Base-by-base conservation (phyloP, 306 rosid species). In the Urtica urens region DNA sequence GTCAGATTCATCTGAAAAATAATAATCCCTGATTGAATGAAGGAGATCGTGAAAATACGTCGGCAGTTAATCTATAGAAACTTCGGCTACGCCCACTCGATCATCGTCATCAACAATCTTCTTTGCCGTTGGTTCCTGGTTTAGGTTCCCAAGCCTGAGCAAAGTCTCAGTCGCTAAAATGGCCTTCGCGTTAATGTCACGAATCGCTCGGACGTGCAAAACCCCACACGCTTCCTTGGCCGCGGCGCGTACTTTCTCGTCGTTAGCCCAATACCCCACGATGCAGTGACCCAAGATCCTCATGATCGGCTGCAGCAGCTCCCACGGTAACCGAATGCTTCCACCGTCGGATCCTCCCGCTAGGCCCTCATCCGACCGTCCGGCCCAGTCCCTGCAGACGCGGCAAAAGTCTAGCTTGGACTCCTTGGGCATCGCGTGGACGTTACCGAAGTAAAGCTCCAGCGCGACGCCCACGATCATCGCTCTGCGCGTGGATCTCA, bases 391-490 rank as follows among this genome's bases (percentile, higher is more conserved):
- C 42, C 21, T 67, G 14, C 83, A 78, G 14, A 74, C 79, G 37
- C 74, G 73, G 46, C 95, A 88, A 50, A 81, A 74, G 0, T 88
- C 84, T 0, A 84, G 49, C 41, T 84, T 88, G 0, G 97, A 66
- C 0, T 47, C 34, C 0, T 24, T 14, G 0, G 90, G 80, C 63
- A 88, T 72, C 7, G 66, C 48, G 0, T 44, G 24, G 2, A 78
- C 66, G 48, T 77, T 78, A 2, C 42, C 63, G 53, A 58, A 78
- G 53, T 70, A 81, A 6, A 83, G 29, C 20, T 84, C 93, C 0
- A 88, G 43, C 0, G 86, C 77, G 0, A 84, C 93, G 3, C 82
- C 86, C 0, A 88, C 74, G 13, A 88, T 88, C 4, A 78, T 49
- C 0, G 78, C 93, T 13, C 90, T 51, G 6, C 82, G 70, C 0